phyloP scores from a whole-genome alignment of 2,329 filamentous ascomycete species.

The Verticillium nubilum region DNA sequence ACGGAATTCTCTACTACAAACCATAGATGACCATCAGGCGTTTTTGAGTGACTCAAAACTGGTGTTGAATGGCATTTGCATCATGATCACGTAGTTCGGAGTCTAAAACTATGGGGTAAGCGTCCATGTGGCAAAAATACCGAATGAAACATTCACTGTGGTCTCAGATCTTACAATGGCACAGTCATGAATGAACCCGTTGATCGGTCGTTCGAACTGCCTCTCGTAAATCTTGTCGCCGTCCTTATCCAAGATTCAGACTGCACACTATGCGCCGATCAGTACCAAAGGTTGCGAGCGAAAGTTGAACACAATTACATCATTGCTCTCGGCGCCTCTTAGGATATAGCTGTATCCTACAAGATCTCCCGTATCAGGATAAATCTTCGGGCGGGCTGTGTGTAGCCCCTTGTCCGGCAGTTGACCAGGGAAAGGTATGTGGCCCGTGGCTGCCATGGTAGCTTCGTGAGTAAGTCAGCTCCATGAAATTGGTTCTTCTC shows the following conservation, averaged over 20 bases:
- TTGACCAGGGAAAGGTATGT: constrained; percentile 19
- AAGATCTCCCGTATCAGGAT: constrained; percentile 31
- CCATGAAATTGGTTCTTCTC: no score
- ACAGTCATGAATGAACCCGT: constrained; percentile 33
- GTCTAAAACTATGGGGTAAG: no score
- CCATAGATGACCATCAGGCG: constrained; percentile 14
- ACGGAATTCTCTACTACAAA: neutral
- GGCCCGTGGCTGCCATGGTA: no score
- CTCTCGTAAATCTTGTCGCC: constrained; percentile 39
- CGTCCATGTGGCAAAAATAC: no score
- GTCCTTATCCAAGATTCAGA: constrained; percentile 19
- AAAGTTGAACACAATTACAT: constrained; percentile 14
- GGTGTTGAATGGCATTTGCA: constrained; percentile 25
- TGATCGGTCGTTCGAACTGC: constrained; percentile 44
- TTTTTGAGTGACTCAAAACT: constrained; percentile 29
- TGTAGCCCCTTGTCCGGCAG: constrained; percentile 22
- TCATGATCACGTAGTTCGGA: constrained; percentile 27
- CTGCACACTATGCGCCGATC: constrained; percentile 15
- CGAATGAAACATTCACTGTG: neutral
- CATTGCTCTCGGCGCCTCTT: constrained; percentile 27
- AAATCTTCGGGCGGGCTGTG: constrained; percentile 36
- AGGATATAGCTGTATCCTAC: constrained; percentile 35
- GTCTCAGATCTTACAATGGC: constrained; percentile 14
- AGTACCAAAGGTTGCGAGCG: no score
- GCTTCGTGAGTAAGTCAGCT: no score